Conservation (phyloP, 2,329 filamentous ascomycete genomes). For the Dendryphion nanum region DNA sequence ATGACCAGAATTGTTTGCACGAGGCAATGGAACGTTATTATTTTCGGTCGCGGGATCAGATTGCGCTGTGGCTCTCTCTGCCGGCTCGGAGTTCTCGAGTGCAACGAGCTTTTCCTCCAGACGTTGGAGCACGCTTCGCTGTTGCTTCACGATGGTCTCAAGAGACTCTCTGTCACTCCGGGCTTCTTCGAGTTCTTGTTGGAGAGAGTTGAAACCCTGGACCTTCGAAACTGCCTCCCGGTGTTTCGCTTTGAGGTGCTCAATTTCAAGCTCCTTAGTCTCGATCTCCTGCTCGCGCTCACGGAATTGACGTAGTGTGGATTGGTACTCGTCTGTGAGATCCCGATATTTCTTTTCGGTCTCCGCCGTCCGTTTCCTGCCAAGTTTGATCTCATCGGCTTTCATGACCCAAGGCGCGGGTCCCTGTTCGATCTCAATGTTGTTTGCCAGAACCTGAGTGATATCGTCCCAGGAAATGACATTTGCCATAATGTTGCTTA, state of each 20-base stretch:
- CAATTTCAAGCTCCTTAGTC: constrained; percentile 67
- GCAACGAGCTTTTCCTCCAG: constrained; percentile 11
- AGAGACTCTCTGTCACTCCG: constrained; percentile 21
- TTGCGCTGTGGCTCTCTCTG: background rate
- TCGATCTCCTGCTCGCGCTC: constrained; percentile 78
- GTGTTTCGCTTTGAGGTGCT: constrained; percentile 72
- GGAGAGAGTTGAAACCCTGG: constrained; percentile 18
- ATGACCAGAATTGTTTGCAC: constrained; percentile 5
- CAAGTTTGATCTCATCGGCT: constrained; percentile 76
- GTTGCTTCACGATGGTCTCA: constrained; percentile 14
- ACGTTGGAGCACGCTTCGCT: constrained; percentile 17
- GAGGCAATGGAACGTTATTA: background rate
- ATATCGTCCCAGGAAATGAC: constrained; percentile 70
- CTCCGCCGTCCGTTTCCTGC: constrained; percentile 76
- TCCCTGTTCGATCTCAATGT: constrained; percentile 63
- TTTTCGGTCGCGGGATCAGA: constrained; percentile 1
- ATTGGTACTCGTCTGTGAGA: constrained; percentile 76
- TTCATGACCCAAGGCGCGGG: constrained; percentile 81
- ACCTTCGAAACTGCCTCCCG: constrained; percentile 26
- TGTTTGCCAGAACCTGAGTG: constrained; percentile 44
- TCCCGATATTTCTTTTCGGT: constrained; percentile 81
- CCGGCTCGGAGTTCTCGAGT: constrained; percentile 1
- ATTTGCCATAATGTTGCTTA: constrained; percentile 38
- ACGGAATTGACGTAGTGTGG: constrained; percentile 64
- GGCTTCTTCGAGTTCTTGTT: constrained; percentile 17